Conservation (phyloP, 2,329 filamentous ascomycete species). For the Nemania serpens region DNA sequence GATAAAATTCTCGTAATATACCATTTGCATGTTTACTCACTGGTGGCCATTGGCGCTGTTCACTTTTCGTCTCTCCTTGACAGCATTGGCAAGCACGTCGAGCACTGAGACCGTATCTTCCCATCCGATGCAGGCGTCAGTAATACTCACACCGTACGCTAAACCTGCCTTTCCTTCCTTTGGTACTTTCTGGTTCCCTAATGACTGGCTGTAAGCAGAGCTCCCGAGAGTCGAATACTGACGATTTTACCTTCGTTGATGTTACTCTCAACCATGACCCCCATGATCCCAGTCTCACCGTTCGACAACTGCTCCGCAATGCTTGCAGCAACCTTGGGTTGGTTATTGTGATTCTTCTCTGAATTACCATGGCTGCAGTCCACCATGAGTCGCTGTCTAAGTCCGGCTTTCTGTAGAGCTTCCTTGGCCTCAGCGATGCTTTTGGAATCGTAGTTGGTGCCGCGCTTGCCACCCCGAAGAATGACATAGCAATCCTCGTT, state of each 20-base stretch:
- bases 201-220: conserved; percentile 35
- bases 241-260: conserved; percentile 80
- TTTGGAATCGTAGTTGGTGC: conserved; percentile 89
- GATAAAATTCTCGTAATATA: neutral
- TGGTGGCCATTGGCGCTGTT: conserved; percentile 36
- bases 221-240: neutral
- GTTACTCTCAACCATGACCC: conserved; percentile 98
- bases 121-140: conserved; percentile 96
- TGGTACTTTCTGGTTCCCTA: conserved; percentile 88
- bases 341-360: conserved; percentile 94
- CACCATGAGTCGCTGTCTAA: conserved; percentile 85
- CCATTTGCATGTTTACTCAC: neutral
- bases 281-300: conserved; percentile 88
- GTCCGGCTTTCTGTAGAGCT: conserved; percentile 73
- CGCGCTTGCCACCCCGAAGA: conserved; percentile 86
- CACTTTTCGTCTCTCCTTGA: conserved; percentile 70
- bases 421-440: conserved; percentile 85
- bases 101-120: conserved; percentile 83
- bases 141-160: conserved; percentile 95
- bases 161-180: conserved; percentile 82
- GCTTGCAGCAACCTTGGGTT: conserved; percentile 85
- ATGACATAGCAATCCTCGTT: conserved; percentile 99
- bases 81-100: conserved; percentile 76
- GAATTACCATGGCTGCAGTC: conserved; percentile 98
- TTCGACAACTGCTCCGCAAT: conserved; percentile 83